Base-by-base conservation (phyloP, 768 basidiomycete genomes). In the Rhizopogon roseolus region DNA sequence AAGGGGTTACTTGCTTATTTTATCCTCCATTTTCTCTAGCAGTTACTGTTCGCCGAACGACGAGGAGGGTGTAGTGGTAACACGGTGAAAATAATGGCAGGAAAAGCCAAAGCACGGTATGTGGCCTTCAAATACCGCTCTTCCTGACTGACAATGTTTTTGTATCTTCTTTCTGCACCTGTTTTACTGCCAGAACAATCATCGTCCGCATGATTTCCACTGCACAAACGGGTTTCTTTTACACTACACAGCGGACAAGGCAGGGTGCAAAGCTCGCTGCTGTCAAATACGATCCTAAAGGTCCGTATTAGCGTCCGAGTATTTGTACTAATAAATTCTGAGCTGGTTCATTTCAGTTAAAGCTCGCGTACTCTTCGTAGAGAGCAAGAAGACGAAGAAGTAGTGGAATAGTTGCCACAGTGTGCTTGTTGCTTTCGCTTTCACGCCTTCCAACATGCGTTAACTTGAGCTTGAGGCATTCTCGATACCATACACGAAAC, bases 141-240 rank as follows among this genome's bases (percentile, higher is more conserved):
- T n/a, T 29, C 36, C 19, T 16, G 17, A 7, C 19, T 5, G 41
- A 13, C 19, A 38, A 6, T 36, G 34, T 22, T 16, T 16, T 22
- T 36, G 6, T 16, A 22, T 49, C 13, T 54, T 14, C 22, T 17
- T 53, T 37, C n/a, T 45, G n/a, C 16, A 19, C 37, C 34, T 6
- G 29, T 25, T 6, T 48, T 41, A 54, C 43, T 45, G 17, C 17
- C 63, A 93, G 93, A 66, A 92, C 90, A 2, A 68, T 95, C 52
- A 85, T 96, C 52, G 85, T 95, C 50, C 88, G 91, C 45, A 78
- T 96, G 60, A 84, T 95, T 55, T 95, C 93, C 13, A 92, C 92
- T 0, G 93, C 93, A 0, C 86, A 91, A 70, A 95, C 93, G 1
- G 93, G 93, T 10, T 93, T 81, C 73, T 94, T 94, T 69, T 96